These are phyloP conservation scores for Plasmopara halstedii DNA, from an alignment of 352 stramenopile species.

Conservation along the genomic window DNA sequence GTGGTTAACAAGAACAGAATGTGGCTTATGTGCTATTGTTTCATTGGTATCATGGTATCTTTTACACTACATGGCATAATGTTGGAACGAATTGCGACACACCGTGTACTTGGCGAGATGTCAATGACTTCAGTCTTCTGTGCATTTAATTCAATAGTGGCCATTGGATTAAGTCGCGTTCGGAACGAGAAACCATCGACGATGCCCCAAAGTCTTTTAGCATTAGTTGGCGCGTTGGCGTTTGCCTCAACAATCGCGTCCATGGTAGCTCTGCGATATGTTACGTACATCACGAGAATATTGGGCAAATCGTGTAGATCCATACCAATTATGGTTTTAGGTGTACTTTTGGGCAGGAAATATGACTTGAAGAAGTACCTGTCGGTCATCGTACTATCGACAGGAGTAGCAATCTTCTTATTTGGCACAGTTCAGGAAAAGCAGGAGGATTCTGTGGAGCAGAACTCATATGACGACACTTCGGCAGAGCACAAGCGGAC, in stretches of 20 bases:
- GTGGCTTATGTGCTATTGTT: conserved; percentile 70
- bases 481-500: conserved; percentile 40
- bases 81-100: conserved; percentile 80
- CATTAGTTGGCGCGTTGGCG: conserved; percentile 52
- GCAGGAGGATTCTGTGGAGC: conserved; percentile 33
- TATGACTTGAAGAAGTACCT: conserved; percentile 80
- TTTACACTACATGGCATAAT: conserved; percentile 79
- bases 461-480: conserved; percentile 39
- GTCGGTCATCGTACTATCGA: conserved; percentile 62
- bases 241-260: conserved; percentile 79
- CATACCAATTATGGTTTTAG: conserved; percentile 80
- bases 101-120: conserved; percentile 71
- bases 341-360: conserved; percentile 63
- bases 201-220: conserved; percentile 62
- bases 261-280: conserved; percentile 76
- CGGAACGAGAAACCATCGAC: conserved; percentile 64
- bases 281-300: conserved; percentile 82
- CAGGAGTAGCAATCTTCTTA: conserved; percentile 72
- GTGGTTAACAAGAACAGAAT: conserved; percentile 31
- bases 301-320: conserved; percentile 86
- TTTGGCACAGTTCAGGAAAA: conserved; percentile 68
- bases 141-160: conserved; percentile 62
- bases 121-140: conserved; percentile 83
- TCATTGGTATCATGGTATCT: conserved; percentile 74
- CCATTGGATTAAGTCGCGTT: conserved; percentile 43